Conservation (phyloP, 2,329 filamentous ascomycete species). For the Pseudogymnoascus sp. region DNA sequence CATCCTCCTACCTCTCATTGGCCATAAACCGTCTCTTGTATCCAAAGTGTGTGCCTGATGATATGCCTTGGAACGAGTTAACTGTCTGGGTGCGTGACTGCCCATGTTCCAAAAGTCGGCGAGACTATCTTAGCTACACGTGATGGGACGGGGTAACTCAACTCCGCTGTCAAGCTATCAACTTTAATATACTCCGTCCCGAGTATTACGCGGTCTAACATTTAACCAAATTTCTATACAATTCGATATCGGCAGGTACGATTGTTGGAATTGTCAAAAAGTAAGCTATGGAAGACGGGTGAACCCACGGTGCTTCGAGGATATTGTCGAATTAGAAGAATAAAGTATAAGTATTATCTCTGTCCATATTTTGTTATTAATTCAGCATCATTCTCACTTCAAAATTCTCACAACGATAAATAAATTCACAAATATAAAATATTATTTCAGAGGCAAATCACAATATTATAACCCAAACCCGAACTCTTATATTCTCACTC, state of each 20-base stretch:
- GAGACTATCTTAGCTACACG: background rate
- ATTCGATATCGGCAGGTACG: background rate
- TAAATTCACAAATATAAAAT: background rate
- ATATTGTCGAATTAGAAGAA: background rate
- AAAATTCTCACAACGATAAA: background rate
- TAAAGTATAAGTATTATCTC: background rate
- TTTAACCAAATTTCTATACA: background rate
- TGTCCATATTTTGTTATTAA: background rate
- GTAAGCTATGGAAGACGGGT: background rate
- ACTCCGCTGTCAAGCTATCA: background rate
- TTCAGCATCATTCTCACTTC: background rate
- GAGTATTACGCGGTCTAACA: background rate
- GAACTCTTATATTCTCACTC: background rate
- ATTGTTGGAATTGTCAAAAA: background rate
- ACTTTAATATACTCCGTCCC: background rate
- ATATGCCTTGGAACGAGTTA: background rate
- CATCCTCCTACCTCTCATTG: background rate
- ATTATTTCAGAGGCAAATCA: background rate
- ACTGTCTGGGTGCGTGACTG: background rate
- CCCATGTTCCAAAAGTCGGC: background rate
- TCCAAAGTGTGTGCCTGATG: slow-evolving; percentile 2
- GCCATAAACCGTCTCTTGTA: background rate
- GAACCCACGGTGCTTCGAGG: background rate
- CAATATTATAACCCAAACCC: background rate
- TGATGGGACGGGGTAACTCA: background rate